Percentiles rank a stretch among this genome's conserved stretches.
Conservation (phyloP, 2,329 filamentous ascomycete species). For the Xylariaceae sp. region DNA sequence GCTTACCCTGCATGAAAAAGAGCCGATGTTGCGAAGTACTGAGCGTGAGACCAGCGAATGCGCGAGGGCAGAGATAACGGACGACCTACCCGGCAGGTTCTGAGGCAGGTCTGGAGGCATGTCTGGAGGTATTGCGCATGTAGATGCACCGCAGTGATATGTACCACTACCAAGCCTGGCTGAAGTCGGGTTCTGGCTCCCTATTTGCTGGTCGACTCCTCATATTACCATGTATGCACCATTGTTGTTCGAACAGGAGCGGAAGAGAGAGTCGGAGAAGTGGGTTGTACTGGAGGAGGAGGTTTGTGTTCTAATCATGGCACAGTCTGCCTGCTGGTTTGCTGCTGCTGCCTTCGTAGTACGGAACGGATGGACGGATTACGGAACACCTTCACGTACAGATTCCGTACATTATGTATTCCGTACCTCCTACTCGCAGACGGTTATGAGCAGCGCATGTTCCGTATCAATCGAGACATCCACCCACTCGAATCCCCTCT, state of each 20-base stretch:
- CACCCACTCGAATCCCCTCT: too few relatives aligned
- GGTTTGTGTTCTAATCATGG: too few relatives aligned
- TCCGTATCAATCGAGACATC: too few relatives aligned
- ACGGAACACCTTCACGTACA: too few relatives aligned
- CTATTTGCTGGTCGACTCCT: conserved; percentile 10
- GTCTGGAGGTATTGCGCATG: background rate
- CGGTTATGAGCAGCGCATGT: too few relatives aligned
- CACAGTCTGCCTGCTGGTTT: too few relatives aligned
- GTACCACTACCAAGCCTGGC: conserved; percentile 5
- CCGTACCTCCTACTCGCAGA: too few relatives aligned
- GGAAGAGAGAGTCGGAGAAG: background rate
- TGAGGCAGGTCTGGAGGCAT: too few relatives aligned
- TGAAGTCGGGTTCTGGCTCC: conserved; percentile 12
- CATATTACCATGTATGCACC: background rate
- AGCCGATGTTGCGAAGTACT: background rate
- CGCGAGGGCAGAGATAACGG: background rate
- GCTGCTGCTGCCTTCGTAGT: too few relatives aligned
- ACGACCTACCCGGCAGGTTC: background rate
- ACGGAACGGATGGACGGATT: too few relatives aligned
- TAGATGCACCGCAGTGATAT: conserved; percentile 1
- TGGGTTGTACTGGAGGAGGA: too few relatives aligned
- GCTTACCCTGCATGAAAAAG: conserved; percentile 8
- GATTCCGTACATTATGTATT: too few relatives aligned
- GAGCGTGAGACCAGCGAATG: background rate
- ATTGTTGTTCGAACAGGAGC: background rate